Evolutionary conservation across 352 stramenopile genomes (phyloP), one percentile per base, ranked within the genome.

Genomic region (Salisapilia sapeloensis): DNA sequence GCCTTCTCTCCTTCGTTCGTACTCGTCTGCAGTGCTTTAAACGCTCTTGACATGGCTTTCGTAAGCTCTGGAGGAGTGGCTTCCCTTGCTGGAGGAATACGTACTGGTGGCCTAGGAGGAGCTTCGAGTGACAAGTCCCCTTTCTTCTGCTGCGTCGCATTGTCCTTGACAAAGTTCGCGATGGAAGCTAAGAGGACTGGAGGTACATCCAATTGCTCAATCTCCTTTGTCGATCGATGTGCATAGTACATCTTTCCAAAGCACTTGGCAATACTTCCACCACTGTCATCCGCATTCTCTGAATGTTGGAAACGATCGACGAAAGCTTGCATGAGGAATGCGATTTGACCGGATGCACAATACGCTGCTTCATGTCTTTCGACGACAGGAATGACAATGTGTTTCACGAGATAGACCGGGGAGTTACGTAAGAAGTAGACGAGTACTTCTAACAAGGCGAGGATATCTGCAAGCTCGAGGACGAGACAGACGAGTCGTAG

Each of bases 221-320:
- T 80, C 34, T 83, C 65, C 46, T 78, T 76, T 35, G 78, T 82
- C 45, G 84, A 84, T 15, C 72, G 71, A 33, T 87, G 72, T 3
- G 53, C 59, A 33, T 83, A 83, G 35, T 84, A 87, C 65, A 87
- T 69, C 21, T 69, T 76, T 46, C 67, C 82, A 25, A 87, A 87
- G 24, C 84, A 87, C 36, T 78, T 63, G 10, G 72, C 72, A 17
- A 87, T 50, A 20, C 56, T 79, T 11, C 64, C 63, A 26, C 48
- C 38, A 29, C 79, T 84, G 36, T 87, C 72, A 16, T 87, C 72
- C 5, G 72, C 72, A 8, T 54, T 49, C 23, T 75, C 71, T 5
- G 69, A 52, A 24, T 52, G 48, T 23, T 87, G 58, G 34, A 87
- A 87, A 0, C 75, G 75, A 38, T 89, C 72, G 17, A 87, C 70